Percentiles rank a stretch among this genome's conserved stretches.
Evolutionary conservation across 2,329 filamentous ascomycete species (phyloP).

Genomic region (Alternaria sp.): DNA sequence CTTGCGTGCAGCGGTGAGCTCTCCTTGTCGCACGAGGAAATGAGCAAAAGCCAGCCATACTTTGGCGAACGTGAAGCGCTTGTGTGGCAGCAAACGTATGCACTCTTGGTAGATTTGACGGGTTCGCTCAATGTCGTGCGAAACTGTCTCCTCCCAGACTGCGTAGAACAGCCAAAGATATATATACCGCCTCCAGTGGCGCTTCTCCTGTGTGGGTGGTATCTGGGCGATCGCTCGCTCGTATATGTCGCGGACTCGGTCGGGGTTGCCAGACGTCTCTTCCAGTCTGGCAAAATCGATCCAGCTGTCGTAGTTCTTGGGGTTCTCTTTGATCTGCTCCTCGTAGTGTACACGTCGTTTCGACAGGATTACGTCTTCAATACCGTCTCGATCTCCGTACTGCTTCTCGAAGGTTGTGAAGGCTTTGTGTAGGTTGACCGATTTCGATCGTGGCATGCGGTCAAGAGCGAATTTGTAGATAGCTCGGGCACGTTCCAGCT

Average conservation of each 20-base stretch:
- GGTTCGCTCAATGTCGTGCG: slow-evolving; percentile 77
- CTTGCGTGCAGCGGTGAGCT: slow-evolving; percentile 82
- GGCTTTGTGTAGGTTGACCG: slow-evolving; percentile 83
- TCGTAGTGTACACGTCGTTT: slow-evolving; percentile 94
- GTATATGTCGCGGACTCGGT: slow-evolving; percentile 89
- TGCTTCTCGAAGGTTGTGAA: slow-evolving; percentile 99
- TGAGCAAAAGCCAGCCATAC: slow-evolving; percentile 93
- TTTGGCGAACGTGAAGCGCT: slow-evolving; percentile 97
- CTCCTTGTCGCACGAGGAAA: slow-evolving; percentile 87
- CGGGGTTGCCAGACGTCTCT: slow-evolving; percentile 80
- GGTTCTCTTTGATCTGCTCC: slow-evolving; percentile 89
- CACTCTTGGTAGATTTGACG: slow-evolving; percentile 91
- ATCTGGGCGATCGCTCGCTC: slow-evolving; percentile 95
- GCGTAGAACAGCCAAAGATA: slow-evolving; percentile 99
- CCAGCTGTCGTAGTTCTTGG: slow-evolving; percentile 97
- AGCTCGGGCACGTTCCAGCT: slow-evolving; percentile 89
- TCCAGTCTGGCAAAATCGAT: slow-evolving; percentile 93
- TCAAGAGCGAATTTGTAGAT: slow-evolving; percentile 98
- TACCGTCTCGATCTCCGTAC: slow-evolving; percentile 89
- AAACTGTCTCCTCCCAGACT: slow-evolving; percentile 89
- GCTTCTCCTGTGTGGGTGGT: slow-evolving; percentile 93
- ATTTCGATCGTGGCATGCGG: slow-evolving; percentile 85
- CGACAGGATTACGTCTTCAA: slow-evolving; percentile 94
- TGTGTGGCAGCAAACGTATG: slow-evolving; percentile 87
- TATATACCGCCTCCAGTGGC: slow-evolving; percentile 96